phyloP scores from a whole-genome alignment of 306 rosid species.

The Casuarina cunninghamiana region DNA sequence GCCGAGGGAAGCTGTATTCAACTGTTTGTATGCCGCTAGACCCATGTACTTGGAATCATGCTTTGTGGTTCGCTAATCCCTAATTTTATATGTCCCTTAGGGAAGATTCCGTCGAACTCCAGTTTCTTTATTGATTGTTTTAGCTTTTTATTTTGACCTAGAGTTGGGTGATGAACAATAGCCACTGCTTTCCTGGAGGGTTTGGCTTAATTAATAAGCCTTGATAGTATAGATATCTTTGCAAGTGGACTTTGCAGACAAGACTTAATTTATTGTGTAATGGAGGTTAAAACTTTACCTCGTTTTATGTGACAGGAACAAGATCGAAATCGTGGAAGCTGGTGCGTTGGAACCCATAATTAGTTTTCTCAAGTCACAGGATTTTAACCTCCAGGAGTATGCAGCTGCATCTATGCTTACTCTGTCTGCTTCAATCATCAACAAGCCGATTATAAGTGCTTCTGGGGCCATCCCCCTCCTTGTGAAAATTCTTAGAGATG shows the following conservation, averaged over 20 bases:
- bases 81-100: background rate
- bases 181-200: background rate
- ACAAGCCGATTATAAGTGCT: constrained; percentile 78
- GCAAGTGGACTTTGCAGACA: background rate
- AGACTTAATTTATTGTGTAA: constrained; percentile 1
- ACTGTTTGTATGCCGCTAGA: background rate
- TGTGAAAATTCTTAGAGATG: constrained; percentile 67
- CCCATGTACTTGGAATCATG: background rate
- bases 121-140: background rate
- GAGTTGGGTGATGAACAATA: background rate
- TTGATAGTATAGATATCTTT: background rate
- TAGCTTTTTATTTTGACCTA: background rate
- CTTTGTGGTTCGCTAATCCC: background rate
- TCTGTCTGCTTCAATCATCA: constrained; percentile 77
- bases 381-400: constrained; percentile 63
- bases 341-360: constrained; percentile 87
- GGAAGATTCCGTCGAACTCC: background rate
- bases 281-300: constrained; percentile 15
- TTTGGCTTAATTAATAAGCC: background rate
- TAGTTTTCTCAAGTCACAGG: constrained; percentile 67
- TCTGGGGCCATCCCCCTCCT: constrained; percentile 89
- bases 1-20: background rate
- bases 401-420: constrained; percentile 91
- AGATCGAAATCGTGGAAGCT: constrained; percentile 81
- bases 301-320: constrained; percentile 63